These are phyloP conservation scores for Limonium bicolor DNA, from an alignment of 148 eudicot genomes.

Conservation along the genomic window DNA sequence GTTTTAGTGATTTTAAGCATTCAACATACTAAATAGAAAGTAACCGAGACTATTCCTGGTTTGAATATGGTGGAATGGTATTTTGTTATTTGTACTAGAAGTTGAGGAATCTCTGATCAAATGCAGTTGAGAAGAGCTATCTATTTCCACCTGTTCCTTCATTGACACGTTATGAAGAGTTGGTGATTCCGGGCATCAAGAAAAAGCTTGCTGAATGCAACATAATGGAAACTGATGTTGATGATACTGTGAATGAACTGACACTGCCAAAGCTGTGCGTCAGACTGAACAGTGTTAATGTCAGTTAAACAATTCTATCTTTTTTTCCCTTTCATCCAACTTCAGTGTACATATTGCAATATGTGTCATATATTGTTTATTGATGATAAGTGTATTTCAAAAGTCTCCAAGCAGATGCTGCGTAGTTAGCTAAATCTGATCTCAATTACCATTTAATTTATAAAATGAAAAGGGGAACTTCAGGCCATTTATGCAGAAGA, in stretches of 20 bases:
- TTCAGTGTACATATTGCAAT: too few species aligned
- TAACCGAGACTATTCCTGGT: too few species aligned
- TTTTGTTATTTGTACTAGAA: background rate
- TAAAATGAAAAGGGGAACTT: too few species aligned
- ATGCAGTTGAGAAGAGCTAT: conserved; percentile 62
- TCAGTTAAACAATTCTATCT: conserved; percentile 21
- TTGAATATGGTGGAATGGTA: too few species aligned
- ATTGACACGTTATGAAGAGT: conserved; percentile 76
- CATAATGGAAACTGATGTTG: conserved; percentile 42
- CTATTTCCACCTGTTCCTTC: conserved; percentile 75
- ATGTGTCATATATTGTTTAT: too few species aligned
- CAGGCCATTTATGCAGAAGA: too few species aligned
- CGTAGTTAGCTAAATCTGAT: too few species aligned
- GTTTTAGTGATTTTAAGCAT: background rate
- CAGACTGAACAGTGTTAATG: conserved; percentile 79
- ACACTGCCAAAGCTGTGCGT: conserved; percentile 64
- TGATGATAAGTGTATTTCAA: too few species aligned
- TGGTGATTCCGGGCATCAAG: conserved; percentile 42
- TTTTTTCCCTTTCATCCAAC: background rate
- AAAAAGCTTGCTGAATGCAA: conserved; percentile 38
- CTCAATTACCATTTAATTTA: too few species aligned
- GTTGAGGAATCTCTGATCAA: background rate
- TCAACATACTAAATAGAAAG: too few species aligned
- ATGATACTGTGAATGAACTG: conserved; percentile 28
- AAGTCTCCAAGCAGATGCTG: too few species aligned